Conservation (phyloP, 495 filamentous ascomycete genomes). For the Trichoderma reesei region DNA sequence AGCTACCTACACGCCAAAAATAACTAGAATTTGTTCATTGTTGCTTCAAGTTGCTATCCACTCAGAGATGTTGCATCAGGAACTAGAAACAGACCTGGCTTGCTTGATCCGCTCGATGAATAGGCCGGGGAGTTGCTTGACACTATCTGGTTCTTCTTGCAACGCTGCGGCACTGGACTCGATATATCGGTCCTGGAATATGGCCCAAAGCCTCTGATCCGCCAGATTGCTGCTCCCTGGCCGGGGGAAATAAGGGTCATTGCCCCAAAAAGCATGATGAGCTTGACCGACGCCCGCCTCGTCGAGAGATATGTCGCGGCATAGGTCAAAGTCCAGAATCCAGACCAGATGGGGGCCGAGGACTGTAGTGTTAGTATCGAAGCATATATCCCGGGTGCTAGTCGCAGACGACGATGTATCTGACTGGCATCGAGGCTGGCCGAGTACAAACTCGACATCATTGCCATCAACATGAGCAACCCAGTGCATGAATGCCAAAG, state of each 20-base stretch:
- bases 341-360: background rate
- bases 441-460: conserved; percentile 1
- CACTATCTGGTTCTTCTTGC: background rate
- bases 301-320: background rate
- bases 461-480: background rate
- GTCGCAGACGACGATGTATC: too few relatives aligned
- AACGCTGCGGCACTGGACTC: background rate
- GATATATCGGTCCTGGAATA: background rate
- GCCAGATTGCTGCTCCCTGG: background rate
- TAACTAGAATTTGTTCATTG: too few relatives aligned
- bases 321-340: background rate
- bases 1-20: too few relatives aligned
- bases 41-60: too few relatives aligned
- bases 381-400: too few relatives aligned
- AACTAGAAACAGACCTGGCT: too few relatives aligned
- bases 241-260: background rate
- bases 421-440: background rate
- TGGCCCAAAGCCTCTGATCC: background rate
- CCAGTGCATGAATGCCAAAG: background rate
- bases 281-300: background rate
- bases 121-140: background rate
- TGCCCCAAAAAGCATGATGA: background rate
- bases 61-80: too few relatives aligned
- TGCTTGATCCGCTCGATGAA: background rate
- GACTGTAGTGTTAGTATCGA: too few relatives aligned